Conservation (phyloP, 371 early-diverging fungal genomes). For the Polyrhizophydium stewartii region DNA sequence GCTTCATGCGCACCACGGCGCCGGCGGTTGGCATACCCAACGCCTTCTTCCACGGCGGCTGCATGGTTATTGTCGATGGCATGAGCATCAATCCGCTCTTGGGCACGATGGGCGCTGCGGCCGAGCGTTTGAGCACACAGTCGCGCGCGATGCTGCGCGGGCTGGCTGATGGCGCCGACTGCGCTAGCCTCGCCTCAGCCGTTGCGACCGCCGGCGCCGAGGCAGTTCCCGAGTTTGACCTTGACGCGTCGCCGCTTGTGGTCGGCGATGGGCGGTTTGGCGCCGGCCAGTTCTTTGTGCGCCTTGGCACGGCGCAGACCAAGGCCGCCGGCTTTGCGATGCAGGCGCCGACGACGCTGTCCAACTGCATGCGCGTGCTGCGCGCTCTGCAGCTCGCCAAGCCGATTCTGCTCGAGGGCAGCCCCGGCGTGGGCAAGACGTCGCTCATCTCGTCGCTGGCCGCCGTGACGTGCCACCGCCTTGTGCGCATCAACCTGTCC, state of each 20-base stretch:
- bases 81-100: conserved; percentile 86
- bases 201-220: not conserved
- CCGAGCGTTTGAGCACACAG: conserved; percentile 28
- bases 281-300: conserved; percentile 73
- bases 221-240: not conserved
- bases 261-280: conserved; percentile 41
- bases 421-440: conserved; percentile 96
- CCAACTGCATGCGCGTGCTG: conserved; percentile 88
- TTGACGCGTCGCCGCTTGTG: not conserved
- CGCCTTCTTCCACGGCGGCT: conserved; percentile 91
- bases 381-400: conserved; percentile 88
- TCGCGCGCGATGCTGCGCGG: conserved; percentile 10
- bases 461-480: conserved; percentile 68
- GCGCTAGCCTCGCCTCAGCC: not conserved
- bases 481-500: conserved; percentile 97
- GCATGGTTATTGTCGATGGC: conserved; percentile 89
- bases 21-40: conserved; percentile 37
- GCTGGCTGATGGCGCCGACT: conserved; percentile 4
- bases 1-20: conserved; percentile 60
- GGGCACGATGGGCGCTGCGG: conserved; percentile 36
- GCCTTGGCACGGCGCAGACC: conserved; percentile 48
- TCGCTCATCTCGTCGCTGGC: conserved; percentile 88
- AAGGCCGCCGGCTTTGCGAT: conserved; percentile 65
- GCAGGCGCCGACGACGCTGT: conserved; percentile 83
- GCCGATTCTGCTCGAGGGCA: conserved; percentile 97